These are phyloP conservation scores for Umbilicaria muhlenbergii DNA, from an alignment of 495 filamentous ascomycete species.

Conservation along the genomic window DNA sequence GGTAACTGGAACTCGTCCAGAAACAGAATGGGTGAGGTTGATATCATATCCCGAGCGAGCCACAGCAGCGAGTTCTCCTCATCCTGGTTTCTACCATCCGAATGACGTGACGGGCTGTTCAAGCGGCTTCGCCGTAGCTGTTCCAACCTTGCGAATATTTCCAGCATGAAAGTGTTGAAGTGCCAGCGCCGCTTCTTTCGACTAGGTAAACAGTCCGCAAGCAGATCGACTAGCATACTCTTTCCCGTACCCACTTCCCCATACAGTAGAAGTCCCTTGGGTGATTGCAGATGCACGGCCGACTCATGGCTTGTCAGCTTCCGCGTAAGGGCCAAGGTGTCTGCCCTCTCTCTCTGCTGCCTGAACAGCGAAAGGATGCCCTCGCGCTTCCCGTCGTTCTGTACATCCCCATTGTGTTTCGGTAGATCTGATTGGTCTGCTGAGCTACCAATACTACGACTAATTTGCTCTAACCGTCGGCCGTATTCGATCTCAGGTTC, in stretches of 20 bases:
- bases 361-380: conserved; percentile 14
- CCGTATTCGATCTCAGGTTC: conserved; percentile 46
- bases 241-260: conserved; percentile 61
- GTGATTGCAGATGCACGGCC: conserved; percentile 43
- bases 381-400: background rate
- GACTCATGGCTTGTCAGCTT: conserved; percentile 45
- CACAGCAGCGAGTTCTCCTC: conserved; percentile 47
- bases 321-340: conserved; percentile 41
- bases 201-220: conserved; percentile 51
- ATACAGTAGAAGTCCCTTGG: conserved; percentile 49
- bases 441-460: conserved; percentile 20
- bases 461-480: conserved; percentile 34
- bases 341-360: conserved; percentile 20
- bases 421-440: background rate
- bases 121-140: conserved; percentile 28
- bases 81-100: conserved; percentile 9
- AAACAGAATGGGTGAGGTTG: conserved; percentile 53
- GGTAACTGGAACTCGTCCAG: conserved; percentile 64
- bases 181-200: conserved; percentile 53
- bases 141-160: conserved; percentile 48
- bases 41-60: conserved; percentile 50
- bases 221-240: conserved; percentile 53
- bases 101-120: conserved; percentile 2
- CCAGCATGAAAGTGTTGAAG: conserved; percentile 63
- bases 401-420: background rate